Base-by-base conservation (phyloP, 306 rosid genomes). In the Mucuna pruriens region DNA sequence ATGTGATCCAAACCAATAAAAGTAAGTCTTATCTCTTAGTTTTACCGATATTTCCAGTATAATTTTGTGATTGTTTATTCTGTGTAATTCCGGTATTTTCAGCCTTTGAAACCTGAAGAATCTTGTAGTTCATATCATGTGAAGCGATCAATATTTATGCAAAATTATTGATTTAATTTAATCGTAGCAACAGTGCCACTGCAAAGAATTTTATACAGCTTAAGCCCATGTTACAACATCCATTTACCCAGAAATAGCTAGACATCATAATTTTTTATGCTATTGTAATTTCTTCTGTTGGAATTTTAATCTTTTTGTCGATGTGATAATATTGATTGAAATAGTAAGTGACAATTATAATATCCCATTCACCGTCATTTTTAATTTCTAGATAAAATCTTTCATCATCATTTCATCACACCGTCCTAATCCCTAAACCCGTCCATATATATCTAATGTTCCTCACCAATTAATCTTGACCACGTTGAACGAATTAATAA, bases 381-480 rank as follows among this genome's bases (percentile, higher is more conserved):
- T 65, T n/a, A n/a, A n/a, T n/a, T 65, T 3, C 0, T 17, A 3
- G n/a, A 17, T 36, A 65, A 38, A 65, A 65, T 65, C 31, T 17
- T 65, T 48, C 22, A 23, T 61, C 76, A 46, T 71, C 62, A 80
- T 62, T 71, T 65, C 76, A 44, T 79, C 42, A 48, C 67, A 48
- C 67, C 68, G 38, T 9, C 72, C 70, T 48, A 64, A 25, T 46
- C 48, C 42, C 67, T 36, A 73, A 66, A 51, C 46, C 40, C 48
- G 52, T 60, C 23, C 60, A 84, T 74, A 57, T 58, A 84, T 74
- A 57, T 58, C 71, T 38, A 64, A 58, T 9, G 61, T 33, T 29
- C 36, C 62, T 66, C 77, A 66, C 65, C 52, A 44, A 79, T 78
- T 23, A 70, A 49, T 45, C 38, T 54, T 81, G 6, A 63, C 65